These are phyloP conservation scores for Neophaeococcomyces aloes DNA, from an alignment of 2,329 filamentous ascomycete species.

Conservation along the genomic window DNA sequence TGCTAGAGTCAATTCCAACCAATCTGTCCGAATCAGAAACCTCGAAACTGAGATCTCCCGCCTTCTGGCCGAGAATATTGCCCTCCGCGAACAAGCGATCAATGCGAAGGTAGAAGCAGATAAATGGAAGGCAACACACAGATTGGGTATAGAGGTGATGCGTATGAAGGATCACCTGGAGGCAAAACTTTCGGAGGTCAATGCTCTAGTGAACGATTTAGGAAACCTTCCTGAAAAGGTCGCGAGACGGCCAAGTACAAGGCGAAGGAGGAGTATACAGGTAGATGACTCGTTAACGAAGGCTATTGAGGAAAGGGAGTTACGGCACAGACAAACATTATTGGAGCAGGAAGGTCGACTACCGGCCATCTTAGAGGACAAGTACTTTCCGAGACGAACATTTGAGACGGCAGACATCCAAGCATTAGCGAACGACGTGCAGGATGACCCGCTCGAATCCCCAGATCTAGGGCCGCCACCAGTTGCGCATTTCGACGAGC, in stretches of 20 bases:
- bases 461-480: constrained; percentile 37
- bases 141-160: constrained; percentile 38
- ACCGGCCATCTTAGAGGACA: constrained; percentile 51
- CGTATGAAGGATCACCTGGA: constrained; percentile 46
- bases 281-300: constrained; percentile 10
- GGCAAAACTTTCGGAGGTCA: constrained; percentile 46
- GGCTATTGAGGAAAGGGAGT: constrained; percentile 23
- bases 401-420: constrained; percentile 37
- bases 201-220: constrained; percentile 44
- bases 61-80: constrained; percentile 50
- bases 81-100: constrained; percentile 49
- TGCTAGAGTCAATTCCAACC: constrained; percentile 52
- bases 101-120: constrained; percentile 46
- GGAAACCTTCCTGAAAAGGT: constrained; percentile 28
- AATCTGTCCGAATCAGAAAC: constrained; percentile 53
- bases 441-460: constrained; percentile 21
- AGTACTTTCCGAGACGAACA: constrained; percentile 46
- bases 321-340: constrained; percentile 15
- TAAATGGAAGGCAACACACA: constrained; percentile 34
- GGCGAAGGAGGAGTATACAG: constrained; percentile 15
- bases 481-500: constrained; percentile 41
- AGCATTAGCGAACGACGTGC: constrained; percentile 22
- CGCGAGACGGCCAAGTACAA: constrained; percentile 7
- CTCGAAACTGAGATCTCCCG: constrained; percentile 53
- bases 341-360: constrained; percentile 33